Evolutionary conservation across 768 basidiomycete species (phyloP).

Genomic region (Panaeolus papilionaceus): DNA sequence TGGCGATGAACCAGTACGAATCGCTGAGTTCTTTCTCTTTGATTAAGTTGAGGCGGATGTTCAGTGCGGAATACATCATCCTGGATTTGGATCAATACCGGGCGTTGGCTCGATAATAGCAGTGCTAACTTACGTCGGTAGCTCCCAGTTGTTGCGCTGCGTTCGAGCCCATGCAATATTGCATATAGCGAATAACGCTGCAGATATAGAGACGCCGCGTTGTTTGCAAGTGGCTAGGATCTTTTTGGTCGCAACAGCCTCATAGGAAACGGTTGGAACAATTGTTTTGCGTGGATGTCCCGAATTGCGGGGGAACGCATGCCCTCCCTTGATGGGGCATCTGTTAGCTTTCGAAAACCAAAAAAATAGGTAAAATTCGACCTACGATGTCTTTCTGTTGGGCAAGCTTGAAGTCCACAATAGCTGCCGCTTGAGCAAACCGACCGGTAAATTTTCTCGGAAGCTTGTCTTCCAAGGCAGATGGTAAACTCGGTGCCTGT

Average conservation of each 20-base stretch:
- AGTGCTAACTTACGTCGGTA: constrained; percentile 53
- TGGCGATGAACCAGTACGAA: constrained; percentile 85
- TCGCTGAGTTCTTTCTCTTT: constrained; percentile 49
- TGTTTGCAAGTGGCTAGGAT: constrained; percentile 76
- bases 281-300: constrained; percentile 60
- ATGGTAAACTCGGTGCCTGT: constrained; percentile 26
- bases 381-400: constrained; percentile 64
- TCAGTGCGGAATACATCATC: constrained; percentile 89
- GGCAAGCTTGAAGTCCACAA: constrained; percentile 60
- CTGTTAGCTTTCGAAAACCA: constrained; percentile 13
- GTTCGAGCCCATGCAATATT: constrained; percentile 76
- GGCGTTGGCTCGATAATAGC: not conserved
- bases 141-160: constrained; percentile 45
- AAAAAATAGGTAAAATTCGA: constrained; percentile 11
- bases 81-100: constrained; percentile 35
- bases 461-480: constrained; percentile 39
- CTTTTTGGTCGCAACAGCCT: constrained; percentile 57
- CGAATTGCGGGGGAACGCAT: constrained; percentile 64
- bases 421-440: constrained; percentile 51
- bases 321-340: constrained; percentile 62
- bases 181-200: constrained; percentile 76
- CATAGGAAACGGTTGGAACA: constrained; percentile 72
- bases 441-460: constrained; percentile 38
- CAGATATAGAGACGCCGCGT: constrained; percentile 75
- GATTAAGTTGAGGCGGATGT: constrained; percentile 68